Conservation (phyloP, 2,329 filamentous ascomycete species). For the Paraphaeosphaeria sporulosa region DNA sequence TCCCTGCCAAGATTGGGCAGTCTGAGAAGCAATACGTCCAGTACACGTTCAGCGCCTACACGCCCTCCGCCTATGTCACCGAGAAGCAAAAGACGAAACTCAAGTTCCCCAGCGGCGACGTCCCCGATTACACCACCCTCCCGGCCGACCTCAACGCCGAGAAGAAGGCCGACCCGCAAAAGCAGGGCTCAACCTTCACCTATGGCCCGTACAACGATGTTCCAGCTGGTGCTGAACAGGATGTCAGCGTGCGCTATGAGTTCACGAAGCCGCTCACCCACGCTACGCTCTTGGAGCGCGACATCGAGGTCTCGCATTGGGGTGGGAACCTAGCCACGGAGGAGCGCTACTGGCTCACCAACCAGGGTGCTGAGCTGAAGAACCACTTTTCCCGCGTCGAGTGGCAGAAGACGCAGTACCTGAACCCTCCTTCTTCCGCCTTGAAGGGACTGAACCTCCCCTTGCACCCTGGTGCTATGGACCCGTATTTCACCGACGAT, state of each 20-base stretch:
- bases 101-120: conserved; percentile 79
- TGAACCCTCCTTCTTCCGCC: conserved; percentile 78
- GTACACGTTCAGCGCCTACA: conserved; percentile 86
- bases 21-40: conserved; percentile 84
- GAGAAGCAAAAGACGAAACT: conserved; percentile 96
- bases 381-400: conserved; percentile 60
- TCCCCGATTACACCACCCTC: conserved; percentile 86
- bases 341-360: conserved; percentile 87
- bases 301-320: conserved; percentile 97
- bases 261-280: conserved; percentile 92
- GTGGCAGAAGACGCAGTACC: conserved; percentile 65
- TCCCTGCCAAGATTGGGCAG: conserved; percentile 85
- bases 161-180: conserved; percentile 74
- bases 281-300: conserved; percentile 80
- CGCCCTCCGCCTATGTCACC: conserved; percentile 82
- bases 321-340: conserved; percentile 95
- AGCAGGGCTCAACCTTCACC: conserved; percentile 83
- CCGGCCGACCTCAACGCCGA: conserved; percentile 64
- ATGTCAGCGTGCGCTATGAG: conserved; percentile 86
- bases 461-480: conserved; percentile 78
- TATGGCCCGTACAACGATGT: conserved; percentile 90
- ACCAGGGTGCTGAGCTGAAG: conserved; percentile 78
- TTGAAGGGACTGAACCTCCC: conserved; percentile 84
- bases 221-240: conserved; percentile 76
- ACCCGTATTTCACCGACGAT: conserved; percentile 94